phyloP scores from a whole-genome alignment of 768 basidiomycete genomes.

The Lepiota venenata region DNA sequence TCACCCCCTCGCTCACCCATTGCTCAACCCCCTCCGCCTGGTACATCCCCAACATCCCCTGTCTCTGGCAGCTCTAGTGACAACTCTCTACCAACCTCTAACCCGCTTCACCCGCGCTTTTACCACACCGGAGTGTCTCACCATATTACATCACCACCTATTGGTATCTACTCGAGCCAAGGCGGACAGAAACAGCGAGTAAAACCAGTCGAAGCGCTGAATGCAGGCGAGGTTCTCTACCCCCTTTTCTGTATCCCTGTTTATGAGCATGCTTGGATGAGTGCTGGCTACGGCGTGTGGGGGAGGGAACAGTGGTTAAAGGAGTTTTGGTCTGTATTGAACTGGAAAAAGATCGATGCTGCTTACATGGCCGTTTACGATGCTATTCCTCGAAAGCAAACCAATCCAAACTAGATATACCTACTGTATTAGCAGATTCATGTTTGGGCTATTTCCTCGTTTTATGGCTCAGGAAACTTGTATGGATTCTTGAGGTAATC shows the following conservation, averaged over 20 bases:
- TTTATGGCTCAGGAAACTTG: no score
- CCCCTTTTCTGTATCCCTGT: conserved; percentile 79
- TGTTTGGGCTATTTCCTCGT: not conserved
- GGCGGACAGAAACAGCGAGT: conserved; percentile 14
- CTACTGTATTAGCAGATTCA: conserved; percentile 5
- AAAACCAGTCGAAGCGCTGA: conserved; percentile 21
- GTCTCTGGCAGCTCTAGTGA: conserved; percentile 36
- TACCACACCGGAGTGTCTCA: conserved; percentile 17
- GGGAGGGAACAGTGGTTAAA: conserved; percentile 85
- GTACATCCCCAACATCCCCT: conserved; percentile 35
- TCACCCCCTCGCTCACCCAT: conserved; percentile 19
- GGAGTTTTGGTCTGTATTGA: conserved; percentile 78
- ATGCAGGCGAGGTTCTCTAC: conserved; percentile 54
- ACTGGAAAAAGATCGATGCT: conserved; percentile 66
- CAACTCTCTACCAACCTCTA: conserved; percentile 23
- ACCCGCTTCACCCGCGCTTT: conserved; percentile 23
- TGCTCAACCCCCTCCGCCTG: conserved; percentile 24
- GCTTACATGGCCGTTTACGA: conserved; percentile 22
- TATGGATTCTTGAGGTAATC: not conserved
- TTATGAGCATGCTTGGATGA: conserved; percentile 86
- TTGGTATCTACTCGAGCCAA: not conserved
- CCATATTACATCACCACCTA: conserved; percentile 3
- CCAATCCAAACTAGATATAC: not conserved
- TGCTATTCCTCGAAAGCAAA: not conserved
- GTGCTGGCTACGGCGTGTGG: conserved; percentile 84